Conservation (phyloP, 1,284 basidiomycete species). For the Schizophyllum amplum region DNA sequence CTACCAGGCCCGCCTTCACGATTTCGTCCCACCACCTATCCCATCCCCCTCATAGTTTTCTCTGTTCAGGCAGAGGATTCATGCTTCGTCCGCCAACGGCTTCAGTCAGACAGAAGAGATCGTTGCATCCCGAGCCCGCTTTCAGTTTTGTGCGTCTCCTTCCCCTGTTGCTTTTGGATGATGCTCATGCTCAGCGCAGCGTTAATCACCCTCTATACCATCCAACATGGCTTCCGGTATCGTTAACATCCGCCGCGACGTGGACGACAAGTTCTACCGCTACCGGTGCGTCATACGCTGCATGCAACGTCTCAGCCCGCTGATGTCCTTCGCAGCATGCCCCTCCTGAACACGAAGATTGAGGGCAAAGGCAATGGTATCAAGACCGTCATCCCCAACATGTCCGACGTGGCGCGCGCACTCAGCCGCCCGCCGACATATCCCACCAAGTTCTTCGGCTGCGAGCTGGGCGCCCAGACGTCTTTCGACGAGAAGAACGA, state of each 20-base stretch:
- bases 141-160: slow-evolving; percentile 45
- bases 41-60: slow-evolving; percentile 34
- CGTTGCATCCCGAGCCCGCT: slow-evolving; percentile 45
- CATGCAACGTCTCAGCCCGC: neutral
- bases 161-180: neutral
- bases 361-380: slow-evolving; percentile 99
- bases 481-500: slow-evolving; percentile 96
- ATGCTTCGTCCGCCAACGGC: slow-evolving; percentile 81
- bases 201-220: slow-evolving; percentile 33
- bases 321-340: slow-evolving; percentile 61
- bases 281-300: slow-evolving; percentile 47
- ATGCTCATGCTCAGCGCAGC: slow-evolving; percentile 29
- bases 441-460: slow-evolving; percentile 99
- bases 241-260: slow-evolving; percentile 98
- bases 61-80: slow-evolving; percentile 78
- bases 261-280: slow-evolving; percentile 90
- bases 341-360: slow-evolving; percentile 90
- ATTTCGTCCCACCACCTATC: slow-evolving; percentile 37
- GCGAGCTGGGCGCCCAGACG: slow-evolving; percentile 97
- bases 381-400: slow-evolving; percentile 98
- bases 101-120: slow-evolving; percentile 58
- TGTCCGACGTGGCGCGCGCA: slow-evolving; percentile 96
- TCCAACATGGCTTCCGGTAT: slow-evolving; percentile 83
- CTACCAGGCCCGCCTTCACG: slow-evolving; percentile 23
- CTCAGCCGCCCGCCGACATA: slow-evolving; percentile 93